phyloP scores from a whole-genome alignment of 345 rosid species.

The Camelina hispida region DNA sequence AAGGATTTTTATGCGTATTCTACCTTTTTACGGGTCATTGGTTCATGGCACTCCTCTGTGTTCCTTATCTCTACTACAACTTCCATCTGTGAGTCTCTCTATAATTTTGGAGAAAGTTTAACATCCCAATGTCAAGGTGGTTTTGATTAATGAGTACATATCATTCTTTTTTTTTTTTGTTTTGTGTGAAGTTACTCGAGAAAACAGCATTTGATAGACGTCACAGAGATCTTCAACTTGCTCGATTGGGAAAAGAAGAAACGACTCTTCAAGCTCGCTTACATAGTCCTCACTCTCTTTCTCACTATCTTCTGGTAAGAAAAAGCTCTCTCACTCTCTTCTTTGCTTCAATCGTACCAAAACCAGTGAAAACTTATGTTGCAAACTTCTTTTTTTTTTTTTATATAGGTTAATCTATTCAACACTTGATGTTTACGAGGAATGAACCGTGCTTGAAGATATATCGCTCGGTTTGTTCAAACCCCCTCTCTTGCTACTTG shows the following conservation, averaged over 20 bases:
- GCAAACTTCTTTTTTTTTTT: neutral
- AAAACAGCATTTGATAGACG: slow-evolving; percentile 76
- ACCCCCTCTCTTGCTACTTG: neutral
- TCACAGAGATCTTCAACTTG: slow-evolving; percentile 92
- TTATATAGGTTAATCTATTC: slow-evolving; percentile 60
- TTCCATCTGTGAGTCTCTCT: slow-evolving; percentile 61
- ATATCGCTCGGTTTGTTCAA: neutral
- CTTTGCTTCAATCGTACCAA: slow-evolving; percentile 4
- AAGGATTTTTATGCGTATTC: slow-evolving; percentile 58
- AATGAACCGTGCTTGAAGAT: slow-evolving; percentile 7
- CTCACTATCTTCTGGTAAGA: slow-evolving; percentile 80
- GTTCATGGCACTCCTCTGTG: slow-evolving; percentile 63
- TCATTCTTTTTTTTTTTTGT: neutral
- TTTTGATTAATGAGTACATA: slow-evolving; percentile 1
- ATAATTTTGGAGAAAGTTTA: neutral
- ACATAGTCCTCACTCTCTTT: slow-evolving; percentile 68
- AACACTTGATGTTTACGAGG: slow-evolving; percentile 49
- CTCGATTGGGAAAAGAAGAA: slow-evolving; percentile 89
- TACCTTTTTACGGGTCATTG: slow-evolving; percentile 71
- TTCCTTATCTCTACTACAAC: slow-evolving; percentile 70
- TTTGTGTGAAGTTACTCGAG: slow-evolving; percentile 55
- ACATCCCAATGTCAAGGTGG: neutral
- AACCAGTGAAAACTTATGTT: slow-evolving; percentile 11
- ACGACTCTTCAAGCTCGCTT: slow-evolving; percentile 82
- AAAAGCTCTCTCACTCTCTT: neutral